Conservation (phyloP, 306 rosid genomes). For the Prunus padus region DNA sequence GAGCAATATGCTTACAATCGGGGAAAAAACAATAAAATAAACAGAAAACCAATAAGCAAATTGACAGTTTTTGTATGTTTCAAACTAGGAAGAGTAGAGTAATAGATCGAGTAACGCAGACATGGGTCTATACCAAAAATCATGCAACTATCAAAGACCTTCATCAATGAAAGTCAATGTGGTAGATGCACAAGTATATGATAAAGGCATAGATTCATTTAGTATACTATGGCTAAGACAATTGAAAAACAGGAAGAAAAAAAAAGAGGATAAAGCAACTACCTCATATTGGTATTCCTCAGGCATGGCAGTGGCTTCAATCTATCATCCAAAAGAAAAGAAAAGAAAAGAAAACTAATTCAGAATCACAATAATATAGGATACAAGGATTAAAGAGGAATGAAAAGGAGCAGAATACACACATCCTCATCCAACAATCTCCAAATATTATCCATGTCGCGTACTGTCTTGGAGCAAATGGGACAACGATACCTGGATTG, state of each 20-base stretch:
- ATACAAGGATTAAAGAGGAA: neutral
- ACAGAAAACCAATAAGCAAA: neutral
- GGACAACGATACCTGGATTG: slow-evolving; percentile 71
- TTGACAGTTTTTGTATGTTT: neutral
- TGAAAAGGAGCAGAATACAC: slow-evolving; percentile 9
- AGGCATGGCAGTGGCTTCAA: slow-evolving; percentile 36
- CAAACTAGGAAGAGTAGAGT: neutral
- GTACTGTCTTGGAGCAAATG: slow-evolving; percentile 57
- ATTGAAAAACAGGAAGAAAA: neutral
- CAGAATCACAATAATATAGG: neutral
- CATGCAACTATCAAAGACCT: neutral
- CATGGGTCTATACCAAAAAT: neutral
- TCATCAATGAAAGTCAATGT: too few relatives aligned
- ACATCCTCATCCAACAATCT: slow-evolving; percentile 50
- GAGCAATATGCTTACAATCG: slow-evolving; percentile 2
- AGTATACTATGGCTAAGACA: neutral
- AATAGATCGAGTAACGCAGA: neutral
- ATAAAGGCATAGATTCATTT: neutral
- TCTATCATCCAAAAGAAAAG: slow-evolving; percentile 33
- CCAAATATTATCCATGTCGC: slow-evolving; percentile 50
- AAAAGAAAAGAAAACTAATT: slow-evolving; percentile 1
- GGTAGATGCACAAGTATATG: neutral
- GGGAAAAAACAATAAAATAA: slow-evolving; percentile 7
- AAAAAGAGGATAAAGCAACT: slow-evolving; percentile 21
- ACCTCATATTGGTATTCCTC: slow-evolving; percentile 57